Percentiles rank a stretch among this genome's conserved stretches.
Conservation (phyloP, 2,329 filamentous ascomycete genomes). For the Ceratocystis eucalypticola region DNA sequence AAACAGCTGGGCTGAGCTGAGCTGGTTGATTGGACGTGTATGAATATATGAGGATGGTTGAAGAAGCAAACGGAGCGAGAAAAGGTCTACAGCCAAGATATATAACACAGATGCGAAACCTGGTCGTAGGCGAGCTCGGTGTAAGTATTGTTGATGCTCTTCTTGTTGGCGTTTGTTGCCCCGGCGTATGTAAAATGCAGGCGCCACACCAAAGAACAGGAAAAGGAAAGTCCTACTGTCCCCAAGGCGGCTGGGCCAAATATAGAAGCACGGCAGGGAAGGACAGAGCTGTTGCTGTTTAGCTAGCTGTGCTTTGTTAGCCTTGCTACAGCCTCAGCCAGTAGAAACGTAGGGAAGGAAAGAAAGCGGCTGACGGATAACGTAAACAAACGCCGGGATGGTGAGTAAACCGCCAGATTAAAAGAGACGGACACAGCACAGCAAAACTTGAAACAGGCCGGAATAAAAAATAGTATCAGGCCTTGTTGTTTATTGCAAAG, state of each 20-base stretch:
- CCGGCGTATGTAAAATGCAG: neutral
- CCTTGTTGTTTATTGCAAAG: neutral
- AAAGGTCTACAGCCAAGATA: neutral
- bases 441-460: neutral
- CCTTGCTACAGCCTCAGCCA: neutral
- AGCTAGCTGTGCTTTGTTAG: neutral
- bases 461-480: neutral
- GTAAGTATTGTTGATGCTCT: neutral
- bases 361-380: neutral
- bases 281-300: neutral
- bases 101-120: neutral
- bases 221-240: neutral
- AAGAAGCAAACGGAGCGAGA: neutral
- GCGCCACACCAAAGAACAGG: neutral
- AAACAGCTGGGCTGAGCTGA: too few relatives aligned
- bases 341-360: neutral
- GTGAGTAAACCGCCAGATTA: neutral
- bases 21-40: neutral
- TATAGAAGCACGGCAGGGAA: neutral
- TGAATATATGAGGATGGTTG: too few relatives aligned
- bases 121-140: neutral
- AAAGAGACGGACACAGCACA: neutral
- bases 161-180: neutral
- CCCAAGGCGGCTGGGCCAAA: neutral
- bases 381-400: neutral